These are phyloP conservation scores for Paraphaeosphaeria minitans DNA, from an alignment of 2,329 filamentous ascomycete genomes.

Conservation along the genomic window DNA sequence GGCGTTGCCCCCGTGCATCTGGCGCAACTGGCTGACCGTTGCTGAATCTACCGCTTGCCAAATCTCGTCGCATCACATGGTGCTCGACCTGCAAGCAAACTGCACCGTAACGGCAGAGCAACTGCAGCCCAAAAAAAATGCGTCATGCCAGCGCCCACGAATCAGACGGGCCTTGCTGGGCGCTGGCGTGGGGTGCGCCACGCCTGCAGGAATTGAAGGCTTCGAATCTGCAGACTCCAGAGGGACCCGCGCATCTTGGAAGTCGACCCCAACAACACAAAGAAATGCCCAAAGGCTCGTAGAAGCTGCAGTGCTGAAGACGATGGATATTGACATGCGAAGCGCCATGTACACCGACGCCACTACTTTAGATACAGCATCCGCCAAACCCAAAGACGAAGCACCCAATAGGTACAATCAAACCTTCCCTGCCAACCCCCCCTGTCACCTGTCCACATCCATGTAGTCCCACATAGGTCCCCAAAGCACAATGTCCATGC, in stretches of 20 bases:
- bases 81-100: not conserved
- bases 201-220: not conserved
- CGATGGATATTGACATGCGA: conserved; percentile 5
- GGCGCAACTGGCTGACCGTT: not conserved
- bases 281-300: not conserved
- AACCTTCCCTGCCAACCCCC: not conserved
- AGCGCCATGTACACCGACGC: conserved; percentile 4
- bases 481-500: not conserved
- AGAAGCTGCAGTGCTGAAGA: not conserved
- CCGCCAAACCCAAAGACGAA: not conserved
- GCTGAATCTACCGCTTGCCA: not conserved
- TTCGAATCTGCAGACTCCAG: not conserved
- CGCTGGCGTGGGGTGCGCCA: conserved; percentile 4
- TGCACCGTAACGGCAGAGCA: not conserved
- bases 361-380: not conserved
- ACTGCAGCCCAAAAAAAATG: conserved; percentile 3
- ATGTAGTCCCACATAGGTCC: not conserved
- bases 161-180: not conserved
- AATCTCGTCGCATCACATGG: conserved; percentile 7
- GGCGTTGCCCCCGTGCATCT: not conserved
- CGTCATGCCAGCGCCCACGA: not conserved
- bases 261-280: not conserved
- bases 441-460: conserved; percentile 6
- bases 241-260: not conserved
- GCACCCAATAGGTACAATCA: not conserved